Conservation (phyloP, 2,329 filamentous ascomycete species). For the Neonectria sp. region DNA sequence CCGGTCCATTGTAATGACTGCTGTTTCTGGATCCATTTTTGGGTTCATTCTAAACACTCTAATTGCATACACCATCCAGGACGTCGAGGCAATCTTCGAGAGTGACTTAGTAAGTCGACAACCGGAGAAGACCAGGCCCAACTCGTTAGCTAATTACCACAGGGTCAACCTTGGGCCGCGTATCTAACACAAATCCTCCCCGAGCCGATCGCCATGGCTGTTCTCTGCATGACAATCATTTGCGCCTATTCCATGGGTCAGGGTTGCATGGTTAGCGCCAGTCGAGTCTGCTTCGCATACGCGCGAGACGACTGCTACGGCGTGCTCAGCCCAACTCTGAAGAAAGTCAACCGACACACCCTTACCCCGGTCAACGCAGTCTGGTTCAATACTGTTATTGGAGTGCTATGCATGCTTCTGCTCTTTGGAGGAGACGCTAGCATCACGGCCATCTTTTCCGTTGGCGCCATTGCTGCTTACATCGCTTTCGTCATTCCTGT, state of each 20-base stretch:
- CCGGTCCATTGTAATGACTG: constrained; percentile 32
- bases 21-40: constrained; percentile 22
- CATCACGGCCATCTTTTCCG: constrained; percentile 31
- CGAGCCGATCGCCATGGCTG: constrained; percentile 20
- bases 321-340: constrained; percentile 22
- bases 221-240: constrained; percentile 27
- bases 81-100: constrained; percentile 28
- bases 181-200: constrained; percentile 27
- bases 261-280: constrained; percentile 29
- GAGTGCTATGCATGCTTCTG: constrained; percentile 29
- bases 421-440: constrained; percentile 30
- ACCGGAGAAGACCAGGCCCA: accelerated
- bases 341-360: constrained; percentile 26
- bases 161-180: constrained; percentile 33
- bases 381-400: constrained; percentile 32
- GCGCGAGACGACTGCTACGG: constrained; percentile 32
- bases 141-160: neutral
- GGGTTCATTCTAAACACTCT: constrained; percentile 28
- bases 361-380: constrained; percentile 29
- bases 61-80: constrained; percentile 30
- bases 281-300: constrained; percentile 33
- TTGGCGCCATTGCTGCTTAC: constrained; percentile 30
- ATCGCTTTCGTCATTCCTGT: constrained; percentile 30
- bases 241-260: constrained; percentile 31
- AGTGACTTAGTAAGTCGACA: constrained; percentile 22